Evolutionary conservation across 768 basidiomycete species (phyloP).

Genomic region (Tulasnella sp.): DNA sequence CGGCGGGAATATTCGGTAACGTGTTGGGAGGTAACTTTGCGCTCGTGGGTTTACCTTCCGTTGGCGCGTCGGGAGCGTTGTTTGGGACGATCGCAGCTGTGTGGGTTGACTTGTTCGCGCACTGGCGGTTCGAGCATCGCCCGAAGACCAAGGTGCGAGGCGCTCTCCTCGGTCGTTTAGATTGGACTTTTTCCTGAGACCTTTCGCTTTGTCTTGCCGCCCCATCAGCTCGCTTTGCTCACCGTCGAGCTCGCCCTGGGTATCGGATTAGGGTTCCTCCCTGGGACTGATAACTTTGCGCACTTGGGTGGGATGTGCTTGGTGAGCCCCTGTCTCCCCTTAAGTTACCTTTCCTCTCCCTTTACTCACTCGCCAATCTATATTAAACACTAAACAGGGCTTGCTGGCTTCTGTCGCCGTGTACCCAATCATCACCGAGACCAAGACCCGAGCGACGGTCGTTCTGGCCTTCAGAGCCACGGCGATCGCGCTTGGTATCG

Average conservation of each 20-base stretch:
- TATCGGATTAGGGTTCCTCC: constrained; percentile 41
- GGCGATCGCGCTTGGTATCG: constrained; percentile 61
- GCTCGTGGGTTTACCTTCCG: constrained; percentile 73
- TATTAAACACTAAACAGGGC: constrained; percentile 16
- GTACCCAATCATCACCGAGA: constrained; percentile 79
- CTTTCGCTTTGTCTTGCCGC: background rate
- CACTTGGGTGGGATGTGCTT: constrained; percentile 83
- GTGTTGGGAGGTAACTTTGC: constrained; percentile 90
- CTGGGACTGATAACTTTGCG: constrained; percentile 86
- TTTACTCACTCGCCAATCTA: background rate
- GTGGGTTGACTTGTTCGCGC: constrained; percentile 83
- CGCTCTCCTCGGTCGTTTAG: background rate
- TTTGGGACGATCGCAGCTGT: constrained; percentile 71
- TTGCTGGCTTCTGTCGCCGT: constrained; percentile 72
- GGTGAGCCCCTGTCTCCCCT: constrained; percentile 16
- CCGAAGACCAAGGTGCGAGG: constrained; percentile 59
- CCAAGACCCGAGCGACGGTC: constrained; percentile 57
- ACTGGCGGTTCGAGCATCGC: constrained; percentile 81
- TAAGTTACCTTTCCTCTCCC: constrained; percentile 9
- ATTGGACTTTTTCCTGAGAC: too few species aligned
- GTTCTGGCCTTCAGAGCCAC: constrained; percentile 62
- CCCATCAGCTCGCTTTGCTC: constrained; percentile 62
- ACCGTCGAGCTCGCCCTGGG: constrained; percentile 79
- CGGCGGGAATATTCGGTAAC: constrained; percentile 90
- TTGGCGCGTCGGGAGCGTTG: constrained; percentile 89